Evolutionary conservation across 108 stramenopile genomes (phyloP).

Genomic region (Pinguiococcus pyrenoidosus): DNA sequence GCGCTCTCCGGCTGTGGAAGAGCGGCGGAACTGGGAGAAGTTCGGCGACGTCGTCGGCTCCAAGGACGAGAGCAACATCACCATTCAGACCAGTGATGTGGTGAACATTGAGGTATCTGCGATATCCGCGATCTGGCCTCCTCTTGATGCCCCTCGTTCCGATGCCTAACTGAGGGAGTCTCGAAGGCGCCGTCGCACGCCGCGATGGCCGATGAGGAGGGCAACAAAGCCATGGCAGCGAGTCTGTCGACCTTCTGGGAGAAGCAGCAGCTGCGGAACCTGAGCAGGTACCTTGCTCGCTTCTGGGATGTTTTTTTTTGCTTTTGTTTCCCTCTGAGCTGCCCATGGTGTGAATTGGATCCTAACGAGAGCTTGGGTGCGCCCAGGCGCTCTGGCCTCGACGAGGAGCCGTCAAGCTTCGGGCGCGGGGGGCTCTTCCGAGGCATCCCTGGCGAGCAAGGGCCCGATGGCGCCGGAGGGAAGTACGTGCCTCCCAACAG

Average conservation of each 20-base stretch:
- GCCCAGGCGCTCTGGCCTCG: conserved; percentile 1
- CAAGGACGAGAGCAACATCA: conserved; percentile 7
- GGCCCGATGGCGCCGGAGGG: neutral
- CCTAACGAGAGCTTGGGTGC: neutral
- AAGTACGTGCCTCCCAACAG: conserved; percentile 1
- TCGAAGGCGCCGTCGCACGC: conserved; percentile 8
- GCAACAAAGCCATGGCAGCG: no score
- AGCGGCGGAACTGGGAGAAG: conserved; percentile 10
- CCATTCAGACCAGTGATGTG: no score
- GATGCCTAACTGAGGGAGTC: neutral
- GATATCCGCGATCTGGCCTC: no score
- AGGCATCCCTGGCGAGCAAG: conserved; percentile 5
- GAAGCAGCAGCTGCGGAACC: no score
- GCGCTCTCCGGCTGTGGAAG: neutral
- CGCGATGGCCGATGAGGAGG: conserved; percentile 8
- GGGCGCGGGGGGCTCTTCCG: conserved; percentile 2
- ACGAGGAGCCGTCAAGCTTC: neutral
- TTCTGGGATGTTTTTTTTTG: no score
- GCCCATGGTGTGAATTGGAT: no score
- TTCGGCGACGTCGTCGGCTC: neutral
- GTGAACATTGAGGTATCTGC: no score
- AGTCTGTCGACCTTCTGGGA: no score
- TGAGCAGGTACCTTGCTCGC: no score
- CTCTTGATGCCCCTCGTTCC: conserved; percentile 7
- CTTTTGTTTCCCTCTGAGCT: no score